These are phyloP conservation scores for Claviceps digitariae DNA, from an alignment of 2,329 filamentous ascomycete genomes.

Conservation along the genomic window DNA sequence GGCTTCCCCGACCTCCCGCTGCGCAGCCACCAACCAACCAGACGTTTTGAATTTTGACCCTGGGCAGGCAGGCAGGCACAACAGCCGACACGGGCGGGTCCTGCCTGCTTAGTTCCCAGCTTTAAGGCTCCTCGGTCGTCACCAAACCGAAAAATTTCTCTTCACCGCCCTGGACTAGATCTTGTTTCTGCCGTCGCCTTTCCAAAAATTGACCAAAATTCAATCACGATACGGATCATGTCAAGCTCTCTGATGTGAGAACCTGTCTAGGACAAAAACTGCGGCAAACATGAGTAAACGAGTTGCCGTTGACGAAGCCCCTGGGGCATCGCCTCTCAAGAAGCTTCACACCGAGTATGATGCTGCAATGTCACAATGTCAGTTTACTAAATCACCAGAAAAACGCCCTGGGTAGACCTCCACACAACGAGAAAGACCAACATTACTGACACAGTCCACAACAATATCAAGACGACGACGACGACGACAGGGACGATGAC, in stretches of 20 bases:
- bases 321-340: slow-evolving; percentile 15
- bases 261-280: background rate
- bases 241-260: background rate
- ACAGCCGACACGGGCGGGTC: background rate
- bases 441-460: background rate
- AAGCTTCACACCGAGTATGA: slow-evolving; percentile 10
- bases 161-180: slow-evolving; percentile 21
- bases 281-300: slow-evolving; percentile 19
- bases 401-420: too few species aligned
- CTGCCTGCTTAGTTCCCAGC: background rate
- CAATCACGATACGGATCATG: background rate
- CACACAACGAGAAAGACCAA: background rate
- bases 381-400: background rate
- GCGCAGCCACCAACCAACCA: too few species aligned
- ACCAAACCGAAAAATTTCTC: slow-evolving; percentile 15
- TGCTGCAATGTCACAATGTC: slow-evolving; percentile 13
- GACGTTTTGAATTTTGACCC: too few species aligned
- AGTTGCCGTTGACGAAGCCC: slow-evolving; percentile 12
- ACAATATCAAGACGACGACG: background rate
- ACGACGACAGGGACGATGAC: slow-evolving; percentile 22
- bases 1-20: slow-evolving; percentile 13
- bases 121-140: slow-evolving; percentile 9
- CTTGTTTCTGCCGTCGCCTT: slow-evolving; percentile 18
- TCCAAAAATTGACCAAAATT: background rate
- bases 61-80: too few species aligned